Evolutionary conservation across 257 asterid genomes (phyloP).

Genomic region (Gentiana dahurica): DNA sequence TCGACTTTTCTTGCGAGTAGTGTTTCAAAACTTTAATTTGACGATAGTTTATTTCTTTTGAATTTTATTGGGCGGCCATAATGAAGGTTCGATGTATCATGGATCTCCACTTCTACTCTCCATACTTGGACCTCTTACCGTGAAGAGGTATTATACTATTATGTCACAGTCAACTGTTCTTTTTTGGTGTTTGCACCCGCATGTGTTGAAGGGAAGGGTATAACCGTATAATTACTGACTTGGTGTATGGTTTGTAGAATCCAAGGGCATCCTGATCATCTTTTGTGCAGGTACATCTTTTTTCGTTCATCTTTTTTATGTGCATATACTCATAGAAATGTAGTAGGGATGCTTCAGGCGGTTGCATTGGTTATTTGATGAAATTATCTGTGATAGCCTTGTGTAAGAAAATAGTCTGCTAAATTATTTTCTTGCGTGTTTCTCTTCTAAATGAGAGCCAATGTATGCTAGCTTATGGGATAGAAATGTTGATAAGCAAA

Average conservation of each 20-base stretch:
- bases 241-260: slow-evolving; percentile 23
- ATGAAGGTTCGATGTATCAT: slow-evolving; percentile 90
- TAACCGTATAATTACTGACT: no score
- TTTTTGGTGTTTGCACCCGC: background rate
- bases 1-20: no score
- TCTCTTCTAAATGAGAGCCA: background rate
- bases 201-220: no score
- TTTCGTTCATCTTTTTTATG: no score
- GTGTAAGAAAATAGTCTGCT: no score
- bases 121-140: slow-evolving; percentile 72
- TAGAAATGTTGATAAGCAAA: background rate
- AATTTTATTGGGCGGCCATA: slow-evolving; percentile 1
- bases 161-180: background rate
- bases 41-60: background rate
- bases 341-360: no score
- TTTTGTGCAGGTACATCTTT: slow-evolving; percentile 58
- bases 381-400: no score
- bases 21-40: no score
- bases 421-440: background rate
- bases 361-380: no score
- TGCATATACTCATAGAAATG: slow-evolving; percentile 1
- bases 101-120: slow-evolving; percentile 88
- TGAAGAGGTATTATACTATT: slow-evolving; percentile 30
- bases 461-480: background rate
- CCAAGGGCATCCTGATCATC: slow-evolving; percentile 52